Base-by-base conservation (phyloP, 1,284 basidiomycete genomes). In the Cryptococcus sp. region DNA sequence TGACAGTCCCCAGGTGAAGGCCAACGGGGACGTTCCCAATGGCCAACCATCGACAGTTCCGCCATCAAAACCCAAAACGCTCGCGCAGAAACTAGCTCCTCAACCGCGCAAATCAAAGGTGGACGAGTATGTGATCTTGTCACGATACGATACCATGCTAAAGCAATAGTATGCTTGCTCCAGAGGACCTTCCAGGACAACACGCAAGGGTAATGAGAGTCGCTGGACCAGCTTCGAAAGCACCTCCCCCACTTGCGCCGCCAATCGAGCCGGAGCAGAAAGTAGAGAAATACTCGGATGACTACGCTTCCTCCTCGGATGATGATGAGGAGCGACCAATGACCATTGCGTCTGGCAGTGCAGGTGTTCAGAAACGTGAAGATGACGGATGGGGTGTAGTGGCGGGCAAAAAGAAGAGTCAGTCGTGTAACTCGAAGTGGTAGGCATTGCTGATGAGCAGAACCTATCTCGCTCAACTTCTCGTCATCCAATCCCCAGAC, bases 301-400 rank as follows among this genome's bases (percentile, higher is more conserved):
- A 70, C 52, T 66, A 64, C 44, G 55, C 41, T n/a, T 46, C 49
- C 14, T 50, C 36, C 9, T 56, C 59, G 13, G 63, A 62, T 37
- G 49, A 51, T 9, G 55, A 49, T 18, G 41, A 18, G 28, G 13
- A 22, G 7, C 49, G 13, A 48, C 22, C 22, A 53, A 59, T n/a
- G 48, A 60, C 31, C 53, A 60, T 25, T 63, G 63, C 37, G 63
- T 60, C 16, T 68, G 67, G 67, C 10, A 25, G 13, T 28, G 4
- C 24, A 14, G 22, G 23, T 39, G 24, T 11, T 39, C 21, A 39
- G 18, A 53, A 41, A 28, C 53, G 56, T 18, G 48, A 60, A 34
- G 55, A 68, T 24, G 69, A 69, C 45, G 69, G 66, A 13, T 73
- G 71, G 71, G 63, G 69, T 46, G 65, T 71, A 1, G 70, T 74